Evolutionary conservation across 805 yeast species (phyloP).

Genomic region (Ogataea saltuana): DNA sequence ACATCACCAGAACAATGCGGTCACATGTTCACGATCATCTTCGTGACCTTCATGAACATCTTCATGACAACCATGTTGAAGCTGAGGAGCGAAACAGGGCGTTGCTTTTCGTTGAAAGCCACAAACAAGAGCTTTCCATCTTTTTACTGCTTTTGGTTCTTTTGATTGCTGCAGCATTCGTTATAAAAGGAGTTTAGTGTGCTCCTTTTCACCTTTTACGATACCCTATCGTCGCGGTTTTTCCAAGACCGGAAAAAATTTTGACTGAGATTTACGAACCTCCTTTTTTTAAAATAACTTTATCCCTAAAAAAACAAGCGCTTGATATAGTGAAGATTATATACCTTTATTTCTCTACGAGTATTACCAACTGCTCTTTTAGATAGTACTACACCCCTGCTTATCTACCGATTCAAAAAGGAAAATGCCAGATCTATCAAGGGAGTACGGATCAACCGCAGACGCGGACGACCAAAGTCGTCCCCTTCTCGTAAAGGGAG

Average conservation of each 20-base stretch:
- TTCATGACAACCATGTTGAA: background rate
- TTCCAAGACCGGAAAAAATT: too few species aligned
- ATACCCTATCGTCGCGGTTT: too few species aligned
- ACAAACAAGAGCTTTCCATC: background rate
- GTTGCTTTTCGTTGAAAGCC: background rate
- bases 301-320: conserved; percentile 5
- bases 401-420: too few species aligned
- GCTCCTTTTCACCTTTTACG: too few species aligned
- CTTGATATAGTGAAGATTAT: background rate
- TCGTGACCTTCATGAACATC: background rate
- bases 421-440: background rate
- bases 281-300: background rate
- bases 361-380: too few species aligned
- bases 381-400: too few species aligned
- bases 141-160: background rate
- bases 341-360: background rate
- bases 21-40: conserved; percentile 1
- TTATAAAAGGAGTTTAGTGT: background rate
- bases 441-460: background rate
- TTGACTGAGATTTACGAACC: background rate
- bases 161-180: background rate
- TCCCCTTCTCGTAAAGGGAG: conserved; percentile 1
- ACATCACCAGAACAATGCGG: conserved; percentile 3
- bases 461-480: background rate
- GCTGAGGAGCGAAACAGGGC: background rate